Base-by-base conservation (phyloP, 306 rosid species). In the Casuarina glauca region DNA sequence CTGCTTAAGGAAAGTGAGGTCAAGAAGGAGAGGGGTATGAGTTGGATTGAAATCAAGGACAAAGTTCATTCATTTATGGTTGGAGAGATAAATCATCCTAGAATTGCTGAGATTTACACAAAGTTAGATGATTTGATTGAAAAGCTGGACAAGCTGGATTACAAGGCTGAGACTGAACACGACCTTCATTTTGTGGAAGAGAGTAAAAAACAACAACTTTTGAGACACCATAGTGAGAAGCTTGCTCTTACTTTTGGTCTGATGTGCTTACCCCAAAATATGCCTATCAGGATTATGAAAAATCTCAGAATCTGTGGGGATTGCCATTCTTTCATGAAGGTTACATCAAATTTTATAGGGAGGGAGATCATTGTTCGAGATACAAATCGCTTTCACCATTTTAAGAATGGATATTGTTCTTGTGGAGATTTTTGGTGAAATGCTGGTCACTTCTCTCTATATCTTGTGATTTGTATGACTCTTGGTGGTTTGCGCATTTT, bases 241-340 rank as follows among this genome's bases (percentile, higher is more conserved):
- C 93, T 95, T 60, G 97, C 97, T 55, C 74, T 90, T 78, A 77
- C 92, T 62, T 84, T 80, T 84, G 97, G 97, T 32, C 74, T 94
- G 69, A 84, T 92, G 88, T 87, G 88, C 80, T 90, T 90, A 73
- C 95, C 97, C 55, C 32, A 79, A 48, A 81, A 75, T 79, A 84
- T 78, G 52, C 92, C 97, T 46, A 88, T 94, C 77, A 88, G 95
- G 82, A 89, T 94, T 77, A 94, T 92, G 90, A 94, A 94, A 84
- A 92, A 94, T 74, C 93, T 92, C 67, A 92, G 97, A 79, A 94
- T 92, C 50, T 94, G 98, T 84, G 97, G 90, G 76, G 97, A 95
- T 78, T 92, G 98, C 81, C 97, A 95, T 76, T 82, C 84, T 32
- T 95, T 92, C 79, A 87, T 95, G 97, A 92, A 95, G 88, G 76